Evolutionary conservation across 163 green algal genomes (phyloP), one percentile per base, ranked within the genome.

Genomic region (Volvox carteri): DNA sequence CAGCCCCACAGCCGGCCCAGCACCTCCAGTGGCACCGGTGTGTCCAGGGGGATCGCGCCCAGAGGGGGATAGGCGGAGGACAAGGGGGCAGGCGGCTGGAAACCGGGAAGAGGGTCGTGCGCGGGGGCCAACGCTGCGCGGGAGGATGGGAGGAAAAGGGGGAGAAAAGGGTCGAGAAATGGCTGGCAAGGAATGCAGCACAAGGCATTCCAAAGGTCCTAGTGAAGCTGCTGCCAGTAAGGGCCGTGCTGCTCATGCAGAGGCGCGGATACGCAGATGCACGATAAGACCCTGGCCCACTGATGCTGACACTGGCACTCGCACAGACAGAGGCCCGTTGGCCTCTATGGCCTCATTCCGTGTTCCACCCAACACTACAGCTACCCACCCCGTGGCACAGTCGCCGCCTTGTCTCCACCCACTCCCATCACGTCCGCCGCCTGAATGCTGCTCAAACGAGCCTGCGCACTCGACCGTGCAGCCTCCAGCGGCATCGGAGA

Each of bases 21-120:
- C 84, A 95, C 92, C 14, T 86, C 85, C 44, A 94, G 54, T 18
- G 95, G 95, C 41, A 96, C 89, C 7, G 95, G 95, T 1, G 93
- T 95, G 41, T 96, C 89, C 11, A 88, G 52, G 11, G 95, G 94
- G 54, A 98, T 52, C 6, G 95, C 92, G 7, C 77, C 91, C 65
- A 98, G 88, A 14, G 65, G 90, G 3, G 89, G 87, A 79, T 93
- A 94, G 23, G 50, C 50, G 4, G 62, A 39, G 25, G 68, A 46
- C 46, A 92, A 39, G 30, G 89, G 42, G 35, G 84, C 21, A 5
- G 90, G 90, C 1, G 84, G 70, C 50, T 75, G 28, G 52, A 60
- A 84, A 50, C 52, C 70, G 68, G 84, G 84, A 39, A 89, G 70
- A 25, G 84, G 68, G 84, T 87, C 81, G 33, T 44, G 41, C 19